Base-by-base conservation (phyloP, 176 grass and related monocot genomes). In the Triticum turgidum region DNA sequence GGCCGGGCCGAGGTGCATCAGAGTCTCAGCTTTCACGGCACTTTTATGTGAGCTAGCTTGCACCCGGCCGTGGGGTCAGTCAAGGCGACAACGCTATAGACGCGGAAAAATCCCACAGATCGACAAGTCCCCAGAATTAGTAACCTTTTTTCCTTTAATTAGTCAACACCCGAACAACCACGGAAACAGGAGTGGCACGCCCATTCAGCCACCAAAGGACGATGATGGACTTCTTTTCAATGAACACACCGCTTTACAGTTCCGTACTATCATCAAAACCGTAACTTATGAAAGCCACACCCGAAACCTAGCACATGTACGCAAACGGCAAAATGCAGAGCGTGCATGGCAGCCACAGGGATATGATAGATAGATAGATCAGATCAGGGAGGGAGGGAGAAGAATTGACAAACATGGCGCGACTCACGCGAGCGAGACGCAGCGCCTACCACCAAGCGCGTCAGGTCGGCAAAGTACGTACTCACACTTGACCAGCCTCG, bases 391-490 rank as follows among this genome's bases (percentile, higher is more conserved):
- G 51, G 51, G 15, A 54, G 51, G 51, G 51, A 54, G 15, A 18
- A 54, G 5, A 54, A 54, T 54, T 73, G 69, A 44, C 70, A 87
- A 69, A 58, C 34, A 9, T 4, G 78, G 5, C 17, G 18, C 27
- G 41, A 1, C 71, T 33, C 69, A 0, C 52, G 1, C 37, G 84
- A 86, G 63, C 30, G 30, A 38, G 88, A 90, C 88, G 51, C 73
- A 7, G 11, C 73, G 65, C 89, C 89, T 34, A 88, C 73, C 73
- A 47, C 44, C 44, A 12, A 1, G 24, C 84, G 17, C 69, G 76
- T 80, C 76, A 87, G 76, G 81, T 91, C 89, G 85, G 81, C 85
- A 91, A 10, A 5, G 84, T 64, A 14, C 64, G 67, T 20, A 69
- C 32, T 3, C 20, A 1, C n/a, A 1, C 73, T 76, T 49, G 80